Evolutionary conservation across 768 basidiomycete genomes (phyloP).

Genomic region (Boletus subcaerulescens): DNA sequence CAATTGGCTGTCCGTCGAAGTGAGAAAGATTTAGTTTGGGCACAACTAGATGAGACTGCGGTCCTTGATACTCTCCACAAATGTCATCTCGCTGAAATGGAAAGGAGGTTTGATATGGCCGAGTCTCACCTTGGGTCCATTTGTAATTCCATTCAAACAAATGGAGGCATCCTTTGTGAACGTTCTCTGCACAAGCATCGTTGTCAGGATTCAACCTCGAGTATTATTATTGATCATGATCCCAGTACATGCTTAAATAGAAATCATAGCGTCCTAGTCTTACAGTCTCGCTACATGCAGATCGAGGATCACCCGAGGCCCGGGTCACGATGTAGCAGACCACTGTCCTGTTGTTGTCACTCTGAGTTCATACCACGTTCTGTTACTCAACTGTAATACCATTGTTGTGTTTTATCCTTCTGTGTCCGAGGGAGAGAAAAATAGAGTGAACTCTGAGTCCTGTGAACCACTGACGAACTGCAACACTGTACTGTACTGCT

Average conservation of each 20-base stretch:
- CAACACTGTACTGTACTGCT: no score
- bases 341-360: neutral
- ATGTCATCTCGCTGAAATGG: neutral
- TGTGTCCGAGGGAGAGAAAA: no score
- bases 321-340: neutral
- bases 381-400: neutral
- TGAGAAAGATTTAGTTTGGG: neutral
- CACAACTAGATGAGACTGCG: neutral
- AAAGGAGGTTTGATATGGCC: neutral
- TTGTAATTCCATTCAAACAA: neutral
- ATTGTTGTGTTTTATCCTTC: no score
- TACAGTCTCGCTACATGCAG: neutral
- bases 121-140: neutral
- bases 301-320: neutral
- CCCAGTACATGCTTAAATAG: neutral
- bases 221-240: neutral
- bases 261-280: neutral
- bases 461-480: no score
- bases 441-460: no score
- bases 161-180: neutral
- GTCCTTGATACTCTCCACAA: neutral
- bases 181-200: neutral
- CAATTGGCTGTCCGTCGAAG: neutral
- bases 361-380: neutral
- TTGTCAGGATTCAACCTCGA: neutral